A percentile compares a stretch with the other conserved stretches of the same genome.
Conservation (phyloP, 2,329 filamentous ascomycete species). For the Calycina herbarum region DNA sequence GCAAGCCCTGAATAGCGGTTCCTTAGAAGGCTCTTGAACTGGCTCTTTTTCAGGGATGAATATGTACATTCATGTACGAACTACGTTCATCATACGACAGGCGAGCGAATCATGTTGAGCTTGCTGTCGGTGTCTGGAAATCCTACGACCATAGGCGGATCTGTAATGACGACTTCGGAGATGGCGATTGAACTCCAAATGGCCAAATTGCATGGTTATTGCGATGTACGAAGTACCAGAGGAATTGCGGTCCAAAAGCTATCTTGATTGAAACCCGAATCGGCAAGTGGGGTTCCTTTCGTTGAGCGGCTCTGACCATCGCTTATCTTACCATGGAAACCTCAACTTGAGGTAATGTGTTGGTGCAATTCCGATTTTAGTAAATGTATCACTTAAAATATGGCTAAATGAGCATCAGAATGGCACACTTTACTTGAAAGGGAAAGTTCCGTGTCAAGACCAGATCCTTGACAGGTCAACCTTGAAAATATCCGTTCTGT, state of each 20-base stretch:
- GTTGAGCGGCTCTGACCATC: background rate
- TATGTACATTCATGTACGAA: background rate
- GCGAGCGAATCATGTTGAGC: constrained; percentile 1
- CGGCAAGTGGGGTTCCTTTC: background rate
- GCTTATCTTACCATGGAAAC: background rate
- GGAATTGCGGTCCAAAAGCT: no score
- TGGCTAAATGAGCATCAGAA: background rate
- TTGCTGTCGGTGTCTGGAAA: background rate
- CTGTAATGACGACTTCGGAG: background rate
- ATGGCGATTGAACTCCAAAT: background rate
- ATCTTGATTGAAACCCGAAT: no score
- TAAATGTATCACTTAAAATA: background rate
- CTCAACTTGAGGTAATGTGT: background rate
- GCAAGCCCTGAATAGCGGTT: background rate
- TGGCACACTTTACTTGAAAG: background rate
- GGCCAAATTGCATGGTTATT: background rate
- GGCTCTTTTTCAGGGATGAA: background rate
- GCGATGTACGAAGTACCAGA: no score
- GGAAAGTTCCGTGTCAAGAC: background rate
- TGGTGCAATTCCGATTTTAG: background rate
- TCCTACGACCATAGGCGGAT: background rate
- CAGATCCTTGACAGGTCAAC: background rate
- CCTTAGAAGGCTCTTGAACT: background rate
- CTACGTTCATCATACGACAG: background rate
- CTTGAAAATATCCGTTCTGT: background rate